Percentiles rank a stretch among this genome's conserved stretches.
Evolutionary conservation across 768 basidiomycete species (phyloP).

Genomic region (Ephemerocybe angulata): DNA sequence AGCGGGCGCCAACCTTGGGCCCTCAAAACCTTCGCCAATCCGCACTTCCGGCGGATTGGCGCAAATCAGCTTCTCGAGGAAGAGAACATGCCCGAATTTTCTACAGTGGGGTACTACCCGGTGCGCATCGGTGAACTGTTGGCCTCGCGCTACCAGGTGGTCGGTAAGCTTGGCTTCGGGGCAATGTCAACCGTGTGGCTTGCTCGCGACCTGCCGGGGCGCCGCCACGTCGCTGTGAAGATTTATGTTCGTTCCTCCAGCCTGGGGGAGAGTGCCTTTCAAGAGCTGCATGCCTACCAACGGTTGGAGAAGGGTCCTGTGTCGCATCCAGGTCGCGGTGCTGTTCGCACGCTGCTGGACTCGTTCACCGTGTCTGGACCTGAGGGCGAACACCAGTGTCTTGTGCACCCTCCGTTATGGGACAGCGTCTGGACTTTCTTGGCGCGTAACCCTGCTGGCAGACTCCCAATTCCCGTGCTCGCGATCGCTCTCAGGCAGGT

Average conservation of each 20-base stretch:
- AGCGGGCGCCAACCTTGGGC: neutral
- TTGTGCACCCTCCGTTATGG: slow-evolving; percentile 4
- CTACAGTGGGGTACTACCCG: slow-evolving; percentile 23
- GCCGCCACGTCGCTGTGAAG: slow-evolving; percentile 15
- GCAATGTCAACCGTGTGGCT: slow-evolving; percentile 26
- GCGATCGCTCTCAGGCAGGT: slow-evolving; percentile 2
- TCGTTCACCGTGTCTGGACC: neutral
- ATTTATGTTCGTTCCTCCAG: slow-evolving; percentile 3
- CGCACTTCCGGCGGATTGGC: neutral
- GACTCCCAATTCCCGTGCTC: neutral
- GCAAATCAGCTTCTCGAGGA: slow-evolving; percentile 19
- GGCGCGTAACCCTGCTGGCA: neutral
- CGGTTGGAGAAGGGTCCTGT: neutral
- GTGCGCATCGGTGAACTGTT: slow-evolving; percentile 31
- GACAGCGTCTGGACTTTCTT: slow-evolving; percentile 10
- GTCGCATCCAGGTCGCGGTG: neutral
- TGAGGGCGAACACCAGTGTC: neutral
- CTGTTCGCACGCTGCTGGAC: neutral
- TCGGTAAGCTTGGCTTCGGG: slow-evolving; percentile 32
- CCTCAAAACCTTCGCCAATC: neutral
- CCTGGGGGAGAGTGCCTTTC: slow-evolving; percentile 7
- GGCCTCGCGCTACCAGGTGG: slow-evolving; percentile 25
- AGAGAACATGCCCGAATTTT: slow-evolving; percentile 22
- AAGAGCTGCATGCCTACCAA: neutral
- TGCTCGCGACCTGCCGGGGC: slow-evolving; percentile 19